Conservation (phyloP, 352 stramenopile species). For the Phytopythium kandeliae region DNA sequence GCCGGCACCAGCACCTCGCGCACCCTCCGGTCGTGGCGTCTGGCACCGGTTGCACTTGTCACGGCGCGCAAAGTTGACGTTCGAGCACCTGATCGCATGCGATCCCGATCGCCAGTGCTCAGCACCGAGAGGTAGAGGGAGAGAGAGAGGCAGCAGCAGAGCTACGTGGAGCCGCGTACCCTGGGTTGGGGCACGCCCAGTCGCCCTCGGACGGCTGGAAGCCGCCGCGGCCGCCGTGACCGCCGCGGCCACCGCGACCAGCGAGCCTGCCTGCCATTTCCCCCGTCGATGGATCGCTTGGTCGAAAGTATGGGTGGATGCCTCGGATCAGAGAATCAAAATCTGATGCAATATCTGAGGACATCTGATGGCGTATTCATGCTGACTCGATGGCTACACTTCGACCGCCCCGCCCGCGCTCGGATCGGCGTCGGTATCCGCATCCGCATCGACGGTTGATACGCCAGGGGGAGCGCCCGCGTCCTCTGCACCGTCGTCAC, state of each 20-base stretch:
- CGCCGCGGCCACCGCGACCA: slow-evolving; percentile 23
- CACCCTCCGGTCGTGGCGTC: slow-evolving; percentile 46
- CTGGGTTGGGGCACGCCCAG: slow-evolving; percentile 79
- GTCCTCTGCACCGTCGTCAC: not conserved
- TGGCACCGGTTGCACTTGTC: slow-evolving; percentile 80
- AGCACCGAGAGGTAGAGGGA: not conserved
- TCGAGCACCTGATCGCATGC: slow-evolving; percentile 44
- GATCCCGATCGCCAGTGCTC: not conserved
- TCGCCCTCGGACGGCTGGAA: slow-evolving; percentile 63
- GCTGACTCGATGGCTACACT: not conserved
- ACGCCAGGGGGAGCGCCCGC: not conserved
- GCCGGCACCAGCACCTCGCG: slow-evolving; percentile 8
- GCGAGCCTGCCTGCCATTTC: slow-evolving; percentile 30
- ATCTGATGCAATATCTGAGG: not conserved
- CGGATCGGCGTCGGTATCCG: too few species aligned
- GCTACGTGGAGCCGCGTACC: slow-evolving; percentile 26
- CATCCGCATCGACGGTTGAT: too few species aligned
- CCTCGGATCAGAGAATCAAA: too few species aligned
- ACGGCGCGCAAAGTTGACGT: slow-evolving; percentile 81
- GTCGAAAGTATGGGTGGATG: too few species aligned
- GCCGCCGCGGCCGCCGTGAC: slow-evolving; percentile 29
- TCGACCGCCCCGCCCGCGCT: not conserved
- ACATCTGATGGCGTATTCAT: not conserved
- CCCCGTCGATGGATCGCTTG: not conserved
- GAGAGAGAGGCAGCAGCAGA: not conserved